Percentiles rank a stretch among this genome's conserved stretches.
Conservation (phyloP, 352 stramenopile genomes). For the Aphanomyces cochlioides region DNA sequence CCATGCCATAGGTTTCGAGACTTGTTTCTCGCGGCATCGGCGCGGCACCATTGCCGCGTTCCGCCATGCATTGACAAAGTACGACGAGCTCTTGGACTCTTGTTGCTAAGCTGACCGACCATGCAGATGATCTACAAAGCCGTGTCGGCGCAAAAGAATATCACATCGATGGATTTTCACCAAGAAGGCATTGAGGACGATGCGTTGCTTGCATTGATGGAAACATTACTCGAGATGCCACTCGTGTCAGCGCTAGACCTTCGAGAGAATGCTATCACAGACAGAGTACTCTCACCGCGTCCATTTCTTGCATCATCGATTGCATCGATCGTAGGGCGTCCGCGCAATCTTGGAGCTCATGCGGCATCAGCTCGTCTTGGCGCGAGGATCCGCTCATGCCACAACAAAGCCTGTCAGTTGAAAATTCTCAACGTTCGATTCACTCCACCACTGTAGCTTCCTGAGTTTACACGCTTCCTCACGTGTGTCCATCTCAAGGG, state of each 20-base stretch:
- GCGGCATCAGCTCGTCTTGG: constrained; percentile 65
- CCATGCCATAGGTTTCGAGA: too few relatives aligned
- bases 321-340: constrained; percentile 44
- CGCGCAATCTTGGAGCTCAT: constrained; percentile 72
- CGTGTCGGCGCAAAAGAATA: constrained; percentile 76
- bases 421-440: background rate
- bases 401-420: background rate
- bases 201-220: constrained; percentile 70
- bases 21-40: too few relatives aligned
- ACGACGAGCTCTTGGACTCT: too few relatives aligned
- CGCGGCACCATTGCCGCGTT: too few relatives aligned
- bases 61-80: too few relatives aligned
- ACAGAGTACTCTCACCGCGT: constrained; percentile 46
- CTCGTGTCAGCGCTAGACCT: constrained; percentile 73
- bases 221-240: constrained; percentile 70
- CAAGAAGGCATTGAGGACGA: constrained; percentile 78
- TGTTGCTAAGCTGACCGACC: too few relatives aligned
- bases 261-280: constrained; percentile 72
- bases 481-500: constrained; percentile 73
- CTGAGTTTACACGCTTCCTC: constrained; percentile 66
- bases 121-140: constrained; percentile 77
- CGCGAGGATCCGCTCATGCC: constrained; percentile 41
- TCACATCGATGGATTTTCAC: constrained; percentile 66
- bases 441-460: constrained; percentile 24
- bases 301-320: constrained; percentile 3